Evolutionary conservation across 2,329 filamentous ascomycete genomes (phyloP), one percentile per base, ranked within the genome.

Genomic region (Apiospora hydei): DNA sequence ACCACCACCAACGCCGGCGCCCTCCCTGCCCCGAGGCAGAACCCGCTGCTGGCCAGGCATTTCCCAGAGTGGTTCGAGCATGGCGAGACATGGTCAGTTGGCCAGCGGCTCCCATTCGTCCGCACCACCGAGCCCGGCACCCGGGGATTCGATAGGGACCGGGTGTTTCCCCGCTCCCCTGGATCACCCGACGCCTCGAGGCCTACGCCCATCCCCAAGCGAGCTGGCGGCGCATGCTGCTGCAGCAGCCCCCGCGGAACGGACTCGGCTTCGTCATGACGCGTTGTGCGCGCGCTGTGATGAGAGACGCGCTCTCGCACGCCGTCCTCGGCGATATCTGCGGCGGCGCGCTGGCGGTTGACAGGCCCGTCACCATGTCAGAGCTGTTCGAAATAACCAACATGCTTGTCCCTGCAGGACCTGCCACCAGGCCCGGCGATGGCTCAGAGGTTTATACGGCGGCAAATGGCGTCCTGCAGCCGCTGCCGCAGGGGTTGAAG

Each of bases 221-320:
- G 24, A 43, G 30, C 26, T 73, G 72, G 72, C 64, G 69, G 16
- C 64, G 69, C 21, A 73, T 73, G 71, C 69, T 73, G 10, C 21
- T 71, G 11, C 69, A 69, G 4, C 71, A 72, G 67, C 71, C 72
- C 10, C 69, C 72, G 18, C 76, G 76, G 26, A 72, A 73, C 61
- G 72, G 69, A 16, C 44, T 78, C 26, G 77, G 77, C 44, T 74
- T 30, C 24, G n/a, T 70, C 26, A 13, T n/a, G 38, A 70, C 69
- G 18, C 53, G 21, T 30, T 61, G 18, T 7, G 53, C 30, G 30
- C 30, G 30, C 16, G 16, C 10, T 10, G 16, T 61, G 26, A 10
- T 7, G n/a, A 7, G 5, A 1, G 49, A 10, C n/a, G 2, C 49
- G n/a, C 8, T 30, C 26, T 30, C 26, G 26, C 26, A 30, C 26